Conservation (phyloP, 2,329 filamentous ascomycete genomes). For the Plenodomus lindquistii region DNA sequence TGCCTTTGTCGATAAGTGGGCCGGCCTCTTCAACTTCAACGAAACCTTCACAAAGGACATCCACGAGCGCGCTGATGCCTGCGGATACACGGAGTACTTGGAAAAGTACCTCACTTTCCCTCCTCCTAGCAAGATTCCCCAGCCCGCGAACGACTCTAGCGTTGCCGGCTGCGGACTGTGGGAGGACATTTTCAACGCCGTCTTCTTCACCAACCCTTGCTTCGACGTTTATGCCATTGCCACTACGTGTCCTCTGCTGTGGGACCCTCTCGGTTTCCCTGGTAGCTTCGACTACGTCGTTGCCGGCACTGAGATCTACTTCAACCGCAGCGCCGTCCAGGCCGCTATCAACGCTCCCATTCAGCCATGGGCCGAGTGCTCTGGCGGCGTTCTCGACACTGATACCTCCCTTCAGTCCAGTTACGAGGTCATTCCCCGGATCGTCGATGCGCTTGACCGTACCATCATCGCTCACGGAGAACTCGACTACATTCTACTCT, state of each 20-base stretch:
- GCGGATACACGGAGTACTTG: conserved; percentile 66
- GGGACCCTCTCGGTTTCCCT: conserved; percentile 71
- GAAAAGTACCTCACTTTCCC: conserved; percentile 70
- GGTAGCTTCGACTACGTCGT: conserved; percentile 68
- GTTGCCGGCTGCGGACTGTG: conserved; percentile 63
- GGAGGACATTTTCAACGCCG: conserved; percentile 59
- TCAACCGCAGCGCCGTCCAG: conserved; percentile 72
- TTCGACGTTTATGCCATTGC: conserved; percentile 77
- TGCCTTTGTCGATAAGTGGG: conserved; percentile 65
- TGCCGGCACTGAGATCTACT: conserved; percentile 65
- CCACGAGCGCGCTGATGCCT: conserved; percentile 57
- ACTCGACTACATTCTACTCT: conserved; percentile 69
- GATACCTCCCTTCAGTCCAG: conserved; percentile 61
- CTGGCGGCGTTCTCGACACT: conserved; percentile 50
- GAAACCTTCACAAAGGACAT: conserved; percentile 59
- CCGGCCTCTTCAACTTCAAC: conserved; percentile 66
- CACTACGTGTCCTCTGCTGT: conserved; percentile 70
- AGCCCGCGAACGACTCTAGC: conserved; percentile 50
- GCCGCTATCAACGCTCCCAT: conserved; percentile 67
- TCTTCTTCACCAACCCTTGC: conserved; percentile 69
- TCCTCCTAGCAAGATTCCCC: conserved; percentile 63
- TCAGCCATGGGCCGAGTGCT: conserved; percentile 62
- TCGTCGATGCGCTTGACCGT: conserved; percentile 72
- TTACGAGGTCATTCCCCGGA: conserved; percentile 64
- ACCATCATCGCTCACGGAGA: conserved; percentile 75